Base-by-base conservation (phyloP, 805 yeast species). In the Zygosaccharomyces kombuchaensis region DNA sequence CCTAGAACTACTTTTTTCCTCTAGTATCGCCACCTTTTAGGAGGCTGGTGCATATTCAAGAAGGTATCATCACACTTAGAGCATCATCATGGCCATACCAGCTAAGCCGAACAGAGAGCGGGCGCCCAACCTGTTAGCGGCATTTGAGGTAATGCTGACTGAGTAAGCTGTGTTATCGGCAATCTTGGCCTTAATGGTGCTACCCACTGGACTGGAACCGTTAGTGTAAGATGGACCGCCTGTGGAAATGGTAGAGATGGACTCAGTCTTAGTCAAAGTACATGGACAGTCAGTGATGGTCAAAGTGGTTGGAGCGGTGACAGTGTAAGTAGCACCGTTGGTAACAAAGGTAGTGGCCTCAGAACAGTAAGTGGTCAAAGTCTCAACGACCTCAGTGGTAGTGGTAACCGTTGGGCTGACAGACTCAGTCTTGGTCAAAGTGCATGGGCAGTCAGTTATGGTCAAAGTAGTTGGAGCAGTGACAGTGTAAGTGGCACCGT, bases 271-370 rank as follows among this genome's bases (percentile, higher is more conserved):
- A 14, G 54, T 44, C 41, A 45, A 14, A 64, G 91, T 84, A 76
- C 95, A 87, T 66, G 90, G 90, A 70, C 86, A 81, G 76, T 87
- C 83, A 61, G 95, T 84, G 79, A 86, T 76, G 68, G 93, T 86
- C 60, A 87, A 69, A 57, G 95, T 86, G 67, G 91, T 84, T 51
- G 91, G 81, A 60, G 68, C 82, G 51, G 90, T 80, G 64, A 83
- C 88, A 55, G 84, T 79, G 79, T 79, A 76, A 63, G 91, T 84
- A 65, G 66, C 65, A 74, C 75, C 75, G 77, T 81, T 82, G 68
- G 81, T 78, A 54, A 72, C 74, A 50, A 86, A 60, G 50, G 76
- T 69, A 58, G 95, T 87, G 43, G 95, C 70, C 53, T 62, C 72
- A 66, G 95, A 95, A 71, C 95, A 86, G 84, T 82, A 85, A 59